phyloP scores from a whole-genome alignment of 2,329 filamentous ascomycete genomes.

The Stachybotrys elegans region DNA sequence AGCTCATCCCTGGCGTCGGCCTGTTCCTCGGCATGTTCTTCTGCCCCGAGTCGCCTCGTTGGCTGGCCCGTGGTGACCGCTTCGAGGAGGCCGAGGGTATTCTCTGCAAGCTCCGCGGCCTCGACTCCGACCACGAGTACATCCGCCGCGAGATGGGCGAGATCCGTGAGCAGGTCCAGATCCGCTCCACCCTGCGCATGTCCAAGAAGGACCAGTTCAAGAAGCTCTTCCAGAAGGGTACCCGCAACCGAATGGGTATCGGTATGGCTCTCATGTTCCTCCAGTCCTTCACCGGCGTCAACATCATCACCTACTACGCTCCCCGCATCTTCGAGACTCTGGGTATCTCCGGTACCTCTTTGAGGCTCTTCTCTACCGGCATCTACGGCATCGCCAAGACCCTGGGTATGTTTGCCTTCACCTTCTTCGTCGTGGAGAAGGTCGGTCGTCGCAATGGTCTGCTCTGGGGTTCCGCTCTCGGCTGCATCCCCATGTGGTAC shows the following conservation, averaged over 20 bases:
- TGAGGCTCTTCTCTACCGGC: conserved; percentile 32
- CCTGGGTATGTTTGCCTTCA: conserved; percentile 29
- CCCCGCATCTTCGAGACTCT: conserved; percentile 31
- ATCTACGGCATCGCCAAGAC: conserved; percentile 35
- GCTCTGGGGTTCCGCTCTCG: conserved; percentile 31
- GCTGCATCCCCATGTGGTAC: conserved; percentile 32
- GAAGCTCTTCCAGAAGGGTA: conserved; percentile 30
- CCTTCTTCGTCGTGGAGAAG: conserved; percentile 41
- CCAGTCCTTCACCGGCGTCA: conserved; percentile 37
- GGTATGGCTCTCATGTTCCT: conserved; percentile 46
- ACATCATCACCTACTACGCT: conserved; percentile 57
- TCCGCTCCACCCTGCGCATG: conserved; percentile 28
- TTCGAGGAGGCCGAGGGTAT: conserved; percentile 42
- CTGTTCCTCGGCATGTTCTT: conserved; percentile 50
- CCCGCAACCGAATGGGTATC: conserved; percentile 33
- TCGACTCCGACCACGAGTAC: conserved; percentile 30
- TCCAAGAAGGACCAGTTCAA: conserved; percentile 19
- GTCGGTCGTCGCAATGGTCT: conserved; percentile 43
- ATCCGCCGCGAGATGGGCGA: conserved; percentile 46
- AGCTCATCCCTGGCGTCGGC: conserved; percentile 49
- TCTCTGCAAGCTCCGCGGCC: conserved; percentile 26
- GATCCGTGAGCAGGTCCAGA: conserved; percentile 53
- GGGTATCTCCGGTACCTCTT: conserved; percentile 25
- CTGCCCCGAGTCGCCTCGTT: conserved; percentile 57
- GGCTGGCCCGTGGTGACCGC: conserved; percentile 51